Percentiles rank a stretch among this genome's conserved stretches.
These are phyloP conservation scores for Lentinula sp. DNA, from an alignment of 768 basidiomycete species.

Conservation along the genomic window DNA sequence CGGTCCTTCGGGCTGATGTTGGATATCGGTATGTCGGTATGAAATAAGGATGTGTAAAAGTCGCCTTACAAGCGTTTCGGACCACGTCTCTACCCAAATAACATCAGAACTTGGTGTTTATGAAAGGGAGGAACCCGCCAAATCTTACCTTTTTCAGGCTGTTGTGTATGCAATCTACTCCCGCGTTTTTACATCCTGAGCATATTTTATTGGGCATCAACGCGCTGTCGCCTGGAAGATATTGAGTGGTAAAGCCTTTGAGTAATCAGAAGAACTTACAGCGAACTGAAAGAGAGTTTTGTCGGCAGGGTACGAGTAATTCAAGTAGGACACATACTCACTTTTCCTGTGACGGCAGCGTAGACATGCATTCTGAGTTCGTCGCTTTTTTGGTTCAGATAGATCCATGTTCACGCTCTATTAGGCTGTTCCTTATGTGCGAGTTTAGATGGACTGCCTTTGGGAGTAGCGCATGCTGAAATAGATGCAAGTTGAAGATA, in stretches of 20 bases:
- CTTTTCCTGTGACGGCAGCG: conserved; percentile 34
- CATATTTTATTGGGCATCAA: conserved; percentile 32
- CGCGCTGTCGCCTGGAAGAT: conserved; percentile 34
- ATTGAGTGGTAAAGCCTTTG: background rate
- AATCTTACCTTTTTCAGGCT: background rate
- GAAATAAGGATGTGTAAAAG: too few relatives aligned
- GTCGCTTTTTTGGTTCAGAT: conserved; percentile 33
- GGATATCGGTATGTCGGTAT: background rate
- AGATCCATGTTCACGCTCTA: background rate
- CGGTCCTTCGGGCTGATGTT: background rate
- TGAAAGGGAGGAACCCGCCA: background rate
- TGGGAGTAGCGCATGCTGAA: too few relatives aligned
- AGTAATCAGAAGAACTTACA: conserved; percentile 25
- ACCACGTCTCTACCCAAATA: background rate
- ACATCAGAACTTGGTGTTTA: background rate
- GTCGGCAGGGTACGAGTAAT: background rate
- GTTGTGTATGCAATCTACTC: conserved; percentile 9
- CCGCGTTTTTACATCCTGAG: conserved; percentile 33
- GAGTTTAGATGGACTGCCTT: too few relatives aligned
- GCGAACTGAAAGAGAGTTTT: conserved; percentile 28
- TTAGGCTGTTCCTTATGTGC: too few relatives aligned
- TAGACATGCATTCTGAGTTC: conserved; percentile 55
- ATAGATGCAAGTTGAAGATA: too few relatives aligned
- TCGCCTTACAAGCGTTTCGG: background rate
- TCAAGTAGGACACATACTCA: background rate